Evolutionary conservation across 2,329 filamentous ascomycete species (phyloP), one percentile per base, ranked within the genome.

Genomic region (Amauroascus niger): DNA sequence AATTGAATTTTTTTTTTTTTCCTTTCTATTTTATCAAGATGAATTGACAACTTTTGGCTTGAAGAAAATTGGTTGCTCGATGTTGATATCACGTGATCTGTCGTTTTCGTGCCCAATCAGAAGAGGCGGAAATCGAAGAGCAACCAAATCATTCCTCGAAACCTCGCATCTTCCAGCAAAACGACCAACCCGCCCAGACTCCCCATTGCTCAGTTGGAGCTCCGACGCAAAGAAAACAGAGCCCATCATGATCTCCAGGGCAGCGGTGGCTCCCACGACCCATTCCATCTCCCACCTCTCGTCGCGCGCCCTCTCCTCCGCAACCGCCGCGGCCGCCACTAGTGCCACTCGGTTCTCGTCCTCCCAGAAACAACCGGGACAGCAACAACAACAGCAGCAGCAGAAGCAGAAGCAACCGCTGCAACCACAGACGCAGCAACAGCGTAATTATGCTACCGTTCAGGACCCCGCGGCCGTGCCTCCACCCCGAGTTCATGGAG

Each of bases 361-460:
- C 51, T 51, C 59, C 39, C 52, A 53, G 60, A 58, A 55, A 54
- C 57, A 55, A 41, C 58, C 53, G 47, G 58, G 47, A 5, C 26
- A 30, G 26, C 26, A 30, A 30, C 26, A 30, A 30, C 26, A n/a
- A 54, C 61, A 58, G 62, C 74, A 76, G 62, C 80, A 81, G 69
- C 72, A 71, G 6, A 5, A 30, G 7, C 40, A 45, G 24, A 28
- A 14, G 41, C 41, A 45, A 67, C 16, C 65, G 49, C 49, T 47
- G 48, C 57, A 47, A 55, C 59, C 35, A 33, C 59, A 48, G 47
- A 59, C 56, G 57, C 63, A 56, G 58, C 80, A 82, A 69, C 73
- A 72, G 66, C 84, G 91, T 70, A 79, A 79, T 62, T 86, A 96
- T 74, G 87, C 87, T 65, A 88, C 87, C 57, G 86, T 89, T 62